These are phyloP conservation scores for Termitomyces heimii DNA, from an alignment of 768 basidiomycete genomes.

Conservation along the genomic window DNA sequence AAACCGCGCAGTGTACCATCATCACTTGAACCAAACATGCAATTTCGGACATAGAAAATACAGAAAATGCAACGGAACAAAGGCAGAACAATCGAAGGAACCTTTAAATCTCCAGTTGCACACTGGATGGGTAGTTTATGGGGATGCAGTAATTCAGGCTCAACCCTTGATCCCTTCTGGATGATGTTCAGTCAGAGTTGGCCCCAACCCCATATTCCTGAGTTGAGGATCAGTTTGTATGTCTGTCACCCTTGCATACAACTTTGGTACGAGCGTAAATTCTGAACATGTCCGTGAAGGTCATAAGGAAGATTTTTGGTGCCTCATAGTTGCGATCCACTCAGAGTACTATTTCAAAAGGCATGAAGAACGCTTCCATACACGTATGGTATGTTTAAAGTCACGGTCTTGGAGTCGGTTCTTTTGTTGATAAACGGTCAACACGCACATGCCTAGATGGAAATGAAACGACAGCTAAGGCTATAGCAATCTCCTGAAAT, in stretches of 20 bases:
- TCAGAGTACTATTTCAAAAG: not conserved
- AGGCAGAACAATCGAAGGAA: no score
- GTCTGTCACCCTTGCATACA: not conserved
- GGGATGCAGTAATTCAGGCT: no score
- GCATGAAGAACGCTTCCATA: not conserved
- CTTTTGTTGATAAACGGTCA: not conserved
- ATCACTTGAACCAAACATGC: conserved; percentile 10
- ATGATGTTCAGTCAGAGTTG: no score
- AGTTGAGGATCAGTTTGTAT: not conserved
- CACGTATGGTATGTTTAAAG: not conserved
- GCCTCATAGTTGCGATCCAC: not conserved
- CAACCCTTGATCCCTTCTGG: no score
- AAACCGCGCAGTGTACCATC: conserved; percentile 9
- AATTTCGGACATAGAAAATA: no score
- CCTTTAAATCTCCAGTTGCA: no score
- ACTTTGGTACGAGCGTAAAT: not conserved
- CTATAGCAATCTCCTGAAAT: not conserved
- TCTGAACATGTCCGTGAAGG: not conserved
- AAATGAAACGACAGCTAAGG: not conserved
- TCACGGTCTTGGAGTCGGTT: not conserved
- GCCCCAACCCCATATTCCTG: no score
- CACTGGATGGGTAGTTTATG: no score
- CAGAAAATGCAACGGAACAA: no score
- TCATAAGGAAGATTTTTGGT: not conserved
- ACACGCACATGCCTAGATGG: not conserved